Evolutionary conservation across 768 basidiomycete genomes (phyloP).

Genomic region (Tremella fuciformis): DNA sequence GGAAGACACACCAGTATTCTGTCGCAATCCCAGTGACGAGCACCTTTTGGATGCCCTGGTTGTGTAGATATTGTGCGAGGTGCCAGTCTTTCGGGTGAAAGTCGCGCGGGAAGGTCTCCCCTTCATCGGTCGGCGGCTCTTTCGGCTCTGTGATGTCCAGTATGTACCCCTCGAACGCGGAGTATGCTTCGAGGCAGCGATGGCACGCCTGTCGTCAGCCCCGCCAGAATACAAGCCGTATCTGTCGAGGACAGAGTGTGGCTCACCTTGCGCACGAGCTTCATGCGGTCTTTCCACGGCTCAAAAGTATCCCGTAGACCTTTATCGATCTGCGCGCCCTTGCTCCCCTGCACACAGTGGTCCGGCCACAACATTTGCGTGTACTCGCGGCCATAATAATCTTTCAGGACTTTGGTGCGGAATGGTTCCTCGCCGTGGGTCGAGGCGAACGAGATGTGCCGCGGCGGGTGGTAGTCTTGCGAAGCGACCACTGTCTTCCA

Average conservation of each 20-base stretch:
- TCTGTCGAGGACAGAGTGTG: not conserved
- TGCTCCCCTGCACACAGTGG: constrained; percentile 63
- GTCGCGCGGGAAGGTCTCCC: constrained; percentile 46
- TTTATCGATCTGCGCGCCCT: constrained; percentile 63
- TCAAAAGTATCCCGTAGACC: constrained; percentile 59
- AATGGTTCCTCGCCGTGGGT: constrained; percentile 55
- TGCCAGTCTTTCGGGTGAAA: constrained; percentile 55
- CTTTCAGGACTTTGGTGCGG: constrained; percentile 52
- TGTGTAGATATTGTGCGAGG: constrained; percentile 26
- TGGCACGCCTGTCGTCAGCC: constrained; percentile 49
- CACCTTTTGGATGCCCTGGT: constrained; percentile 59
- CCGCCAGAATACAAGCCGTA: no score
- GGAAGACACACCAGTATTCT: constrained; percentile 62
- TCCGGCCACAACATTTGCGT: constrained; percentile 74
- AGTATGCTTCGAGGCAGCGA: constrained; percentile 68
- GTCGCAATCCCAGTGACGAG: constrained; percentile 67
- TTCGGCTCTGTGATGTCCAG: constrained; percentile 18
- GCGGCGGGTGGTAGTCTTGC: constrained; percentile 55
- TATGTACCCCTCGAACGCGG: constrained; percentile 61
- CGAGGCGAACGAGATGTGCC: constrained; percentile 71
- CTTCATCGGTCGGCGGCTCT: constrained; percentile 14
- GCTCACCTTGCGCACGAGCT: constrained; percentile 35
- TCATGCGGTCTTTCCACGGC: constrained; percentile 44
- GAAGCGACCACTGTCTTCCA: constrained; percentile 54
- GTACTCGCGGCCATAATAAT: constrained; percentile 29